Evolutionary conservation across 2,329 filamentous ascomycete genomes (phyloP).

Genomic region (Bipolaris victoriae): DNA sequence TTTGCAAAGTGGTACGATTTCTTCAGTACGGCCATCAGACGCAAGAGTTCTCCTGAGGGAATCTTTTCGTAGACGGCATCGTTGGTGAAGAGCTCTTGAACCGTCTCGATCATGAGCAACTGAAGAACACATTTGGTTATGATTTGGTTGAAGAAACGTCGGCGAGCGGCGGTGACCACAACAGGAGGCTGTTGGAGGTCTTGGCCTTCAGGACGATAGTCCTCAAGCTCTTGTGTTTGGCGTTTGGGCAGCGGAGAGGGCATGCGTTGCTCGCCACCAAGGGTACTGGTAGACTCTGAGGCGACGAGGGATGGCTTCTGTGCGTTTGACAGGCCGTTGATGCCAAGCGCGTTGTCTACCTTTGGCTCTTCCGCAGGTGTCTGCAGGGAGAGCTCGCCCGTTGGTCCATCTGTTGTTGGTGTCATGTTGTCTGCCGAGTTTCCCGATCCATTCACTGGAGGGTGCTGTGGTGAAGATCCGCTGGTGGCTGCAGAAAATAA

Average conservation of each 20-base stretch:
- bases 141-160: conserved; percentile 98
- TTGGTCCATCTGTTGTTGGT: conserved; percentile 40
- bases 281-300: conserved; percentile 32
- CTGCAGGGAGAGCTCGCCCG: conserved; percentile 44
- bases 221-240: conserved; percentile 67
- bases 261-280: conserved; percentile 34
- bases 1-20: conserved; percentile 96
- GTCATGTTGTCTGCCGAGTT: conserved; percentile 53
- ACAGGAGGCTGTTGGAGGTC: conserved; percentile 85
- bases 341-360: conserved; percentile 52
- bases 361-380: conserved; percentile 36
- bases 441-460: conserved; percentile 58
- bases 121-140: conserved; percentile 98
- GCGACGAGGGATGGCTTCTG: conserved; percentile 41
- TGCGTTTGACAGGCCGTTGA: conserved; percentile 49
- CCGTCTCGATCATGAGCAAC: conserved; percentile 98
- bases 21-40: conserved; percentile 92
- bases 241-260: conserved; percentile 45
- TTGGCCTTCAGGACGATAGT: conserved; percentile 74
- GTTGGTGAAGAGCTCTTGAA: conserved; percentile 98
- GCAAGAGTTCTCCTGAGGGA: conserved; percentile 84
- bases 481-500: conserved; percentile 83
- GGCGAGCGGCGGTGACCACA: conserved; percentile 88
- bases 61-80: conserved; percentile 94
- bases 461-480: conserved; percentile 40